Evolutionary conservation across 305 asterid species (phyloP).

Genomic region (Solanum hybrid): DNA sequence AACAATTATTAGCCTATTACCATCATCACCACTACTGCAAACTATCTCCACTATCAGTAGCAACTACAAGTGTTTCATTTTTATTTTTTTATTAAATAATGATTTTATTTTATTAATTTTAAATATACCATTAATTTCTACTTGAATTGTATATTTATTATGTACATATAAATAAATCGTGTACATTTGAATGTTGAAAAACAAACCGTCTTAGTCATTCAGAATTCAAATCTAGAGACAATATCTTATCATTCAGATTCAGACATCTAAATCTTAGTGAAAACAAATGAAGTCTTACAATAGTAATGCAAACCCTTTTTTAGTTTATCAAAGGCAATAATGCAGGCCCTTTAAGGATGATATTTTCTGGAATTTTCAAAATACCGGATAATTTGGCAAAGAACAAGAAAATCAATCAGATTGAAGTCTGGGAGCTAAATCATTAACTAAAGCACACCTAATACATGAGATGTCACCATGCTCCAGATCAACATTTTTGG

Average conservation of each 20-base stretch:
- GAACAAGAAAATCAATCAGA: neutral
- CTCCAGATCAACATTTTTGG: conserved; percentile 52
- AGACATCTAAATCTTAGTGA: neutral
- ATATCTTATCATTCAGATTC: neutral
- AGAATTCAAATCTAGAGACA: neutral
- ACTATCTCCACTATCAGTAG: neutral
- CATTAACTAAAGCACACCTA: conserved; percentile 1
- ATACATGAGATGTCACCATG: conserved; percentile 67
- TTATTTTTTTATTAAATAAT: neutral
- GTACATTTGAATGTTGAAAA: neutral
- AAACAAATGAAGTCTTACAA: neutral
- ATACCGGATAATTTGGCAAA: neutral
- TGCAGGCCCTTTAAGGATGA: neutral
- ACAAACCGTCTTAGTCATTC: neutral
- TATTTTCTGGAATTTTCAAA: neutral
- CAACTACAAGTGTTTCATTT: neutral
- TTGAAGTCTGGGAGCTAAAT: neutral
- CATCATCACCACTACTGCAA: neutral
- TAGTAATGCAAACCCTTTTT: neutral
- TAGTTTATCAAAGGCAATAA: neutral
- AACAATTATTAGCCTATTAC: neutral
- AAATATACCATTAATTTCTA: neutral
- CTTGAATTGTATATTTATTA: neutral
- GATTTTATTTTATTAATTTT: neutral
- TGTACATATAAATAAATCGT: neutral